phyloP scores from a whole-genome alignment of 495 filamentous ascomycete species.

The Neurospora sp. region DNA sequence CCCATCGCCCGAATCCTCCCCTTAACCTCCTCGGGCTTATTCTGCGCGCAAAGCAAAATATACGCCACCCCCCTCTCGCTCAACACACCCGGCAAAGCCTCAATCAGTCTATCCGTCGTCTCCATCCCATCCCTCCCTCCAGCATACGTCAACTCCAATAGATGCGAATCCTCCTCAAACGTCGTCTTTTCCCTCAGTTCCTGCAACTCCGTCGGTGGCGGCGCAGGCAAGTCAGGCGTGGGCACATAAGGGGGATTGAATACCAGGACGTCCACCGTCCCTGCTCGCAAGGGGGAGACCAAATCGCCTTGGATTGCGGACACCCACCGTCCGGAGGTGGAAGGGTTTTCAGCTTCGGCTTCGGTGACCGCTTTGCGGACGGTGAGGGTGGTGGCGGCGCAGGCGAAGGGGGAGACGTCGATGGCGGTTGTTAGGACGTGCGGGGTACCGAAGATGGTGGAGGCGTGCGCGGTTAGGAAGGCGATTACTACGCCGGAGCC shows the following conservation, averaged over 20 bases:
- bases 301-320: constrained; percentile 60
- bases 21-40: constrained; percentile 68
- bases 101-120: constrained; percentile 69
- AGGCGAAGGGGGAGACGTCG: constrained; percentile 78
- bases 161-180: constrained; percentile 64
- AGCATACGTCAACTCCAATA: constrained; percentile 80
- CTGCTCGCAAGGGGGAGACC: constrained; percentile 40
- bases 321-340: constrained; percentile 37
- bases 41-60: constrained; percentile 80
- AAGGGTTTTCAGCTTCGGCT: constrained; percentile 9
- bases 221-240: constrained; percentile 54
- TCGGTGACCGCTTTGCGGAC: constrained; percentile 37
- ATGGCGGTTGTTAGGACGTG: constrained; percentile 63
- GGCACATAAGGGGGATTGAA: constrained; percentile 98
- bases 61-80: constrained; percentile 70
- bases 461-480: constrained; percentile 70
- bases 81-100: constrained; percentile 52
- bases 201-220: constrained; percentile 2
- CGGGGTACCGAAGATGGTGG: constrained; percentile 57
- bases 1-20: constrained; percentile 47
- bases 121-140: constrained; percentile 90
- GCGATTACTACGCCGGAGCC: constrained; percentile 87
- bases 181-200: constrained; percentile 6
- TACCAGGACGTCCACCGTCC: constrained; percentile 68
- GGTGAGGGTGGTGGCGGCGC: constrained; percentile 55